A percentile compares a stretch with the other conserved stretches of the same genome.
These are phyloP conservation scores for Boletus rubescentipes DNA, from an alignment of 768 basidiomycete genomes.

Conservation along the genomic window DNA sequence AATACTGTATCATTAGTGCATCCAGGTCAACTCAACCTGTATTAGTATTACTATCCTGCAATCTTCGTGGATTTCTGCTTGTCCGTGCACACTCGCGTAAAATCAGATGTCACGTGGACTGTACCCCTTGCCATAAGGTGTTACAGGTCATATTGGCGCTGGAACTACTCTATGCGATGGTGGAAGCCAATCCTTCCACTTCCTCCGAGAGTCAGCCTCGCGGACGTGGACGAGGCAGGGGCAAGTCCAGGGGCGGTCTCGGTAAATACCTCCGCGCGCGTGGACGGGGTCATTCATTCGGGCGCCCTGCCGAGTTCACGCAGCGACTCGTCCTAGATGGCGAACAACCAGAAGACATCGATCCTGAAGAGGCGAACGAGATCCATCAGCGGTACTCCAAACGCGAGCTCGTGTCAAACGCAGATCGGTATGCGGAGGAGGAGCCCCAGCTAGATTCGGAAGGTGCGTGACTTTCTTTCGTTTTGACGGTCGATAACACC, in stretches of 20 bases:
- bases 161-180: constrained; percentile 3
- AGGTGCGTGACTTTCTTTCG: constrained; percentile 39
- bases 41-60: constrained; percentile 3
- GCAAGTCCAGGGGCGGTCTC: constrained; percentile 63
- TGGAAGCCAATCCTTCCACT: constrained; percentile 11
- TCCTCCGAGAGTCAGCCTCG: constrained; percentile 15
- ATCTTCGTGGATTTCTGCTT: background rate
- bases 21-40: background rate
- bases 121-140: background rate
- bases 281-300: constrained; percentile 57
- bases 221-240: constrained; percentile 48
- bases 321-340: constrained; percentile 60
- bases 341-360: constrained; percentile 42
- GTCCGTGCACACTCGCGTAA: background rate
- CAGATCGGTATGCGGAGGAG: constrained; percentile 70
- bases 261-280: constrained; percentile 75
- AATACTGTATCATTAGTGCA: constrained; percentile 18
- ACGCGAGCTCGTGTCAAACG: constrained; percentile 65
- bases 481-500: too few relatives aligned
- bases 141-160: background rate
- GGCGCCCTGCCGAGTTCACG: constrained; percentile 67
- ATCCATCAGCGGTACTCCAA: constrained; percentile 49
- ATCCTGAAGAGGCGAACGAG: constrained; percentile 49
- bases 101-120: background rate
- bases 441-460: constrained; percentile 70